Evolutionary conservation across 148 eudicot species (phyloP).

Genomic region (Rhododendron williamsianum): DNA sequence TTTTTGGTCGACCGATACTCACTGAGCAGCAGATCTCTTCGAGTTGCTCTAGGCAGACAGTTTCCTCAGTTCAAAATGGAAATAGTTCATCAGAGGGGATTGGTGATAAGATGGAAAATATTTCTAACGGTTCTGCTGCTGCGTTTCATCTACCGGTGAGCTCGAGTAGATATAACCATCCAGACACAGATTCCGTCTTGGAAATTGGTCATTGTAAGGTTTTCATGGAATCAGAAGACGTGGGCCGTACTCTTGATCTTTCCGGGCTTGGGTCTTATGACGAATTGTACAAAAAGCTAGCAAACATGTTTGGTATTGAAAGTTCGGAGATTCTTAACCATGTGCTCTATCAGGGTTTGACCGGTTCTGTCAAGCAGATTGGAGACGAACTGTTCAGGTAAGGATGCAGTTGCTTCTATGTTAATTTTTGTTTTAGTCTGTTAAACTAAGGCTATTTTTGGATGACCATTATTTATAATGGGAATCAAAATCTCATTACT

Average conservation of each 20-base stretch:
- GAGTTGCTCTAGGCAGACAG: slow-evolving; percentile 40
- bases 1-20: slow-evolving; percentile 73
- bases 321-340: slow-evolving; percentile 53
- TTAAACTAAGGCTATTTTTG: neutral
- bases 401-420: neutral
- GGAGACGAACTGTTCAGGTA: slow-evolving; percentile 79
- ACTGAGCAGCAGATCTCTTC: slow-evolving; percentile 65
- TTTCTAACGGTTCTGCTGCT: slow-evolving; percentile 50
- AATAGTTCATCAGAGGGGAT: slow-evolving; percentile 52
- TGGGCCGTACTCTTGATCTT: slow-evolving; percentile 26
- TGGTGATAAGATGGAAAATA: slow-evolving; percentile 40
- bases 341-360: slow-evolving; percentile 46
- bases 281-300: neutral
- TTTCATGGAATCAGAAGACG: slow-evolving; percentile 42
- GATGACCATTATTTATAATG: neutral
- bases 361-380: slow-evolving; percentile 49
- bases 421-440: neutral
- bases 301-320: slow-evolving; percentile 40
- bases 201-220: slow-evolving; percentile 45
- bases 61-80: slow-evolving; percentile 31
- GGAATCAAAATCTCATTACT: neutral
- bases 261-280: neutral
- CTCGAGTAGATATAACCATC: neutral
- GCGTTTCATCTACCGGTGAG: slow-evolving; percentile 26
- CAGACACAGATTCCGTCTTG: slow-evolving; percentile 2